phyloP scores from a whole-genome alignment of 2,329 filamentous ascomycete genomes.

The Pyrenophora graminea region DNA sequence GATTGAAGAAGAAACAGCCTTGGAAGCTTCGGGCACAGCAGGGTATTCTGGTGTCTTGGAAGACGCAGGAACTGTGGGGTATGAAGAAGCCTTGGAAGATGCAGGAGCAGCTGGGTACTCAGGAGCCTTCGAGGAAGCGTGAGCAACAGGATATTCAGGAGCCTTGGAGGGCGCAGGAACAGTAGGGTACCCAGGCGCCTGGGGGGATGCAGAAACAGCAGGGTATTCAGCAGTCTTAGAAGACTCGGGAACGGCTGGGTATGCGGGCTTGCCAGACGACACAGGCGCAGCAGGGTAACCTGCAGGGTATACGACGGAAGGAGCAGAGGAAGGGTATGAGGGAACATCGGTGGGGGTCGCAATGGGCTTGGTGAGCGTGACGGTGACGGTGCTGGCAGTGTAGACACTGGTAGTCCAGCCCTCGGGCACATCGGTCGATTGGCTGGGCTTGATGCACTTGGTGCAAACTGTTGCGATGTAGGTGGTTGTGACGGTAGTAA shows the following conservation, averaged over 20 bases:
- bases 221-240: constrained; percentile 4
- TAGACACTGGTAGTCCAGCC: constrained; percentile 42
- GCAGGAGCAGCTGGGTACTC: constrained; percentile 1
- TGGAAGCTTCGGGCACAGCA: background rate
- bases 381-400: constrained; percentile 35
- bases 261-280: constrained; percentile 11
- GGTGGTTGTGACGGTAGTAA: constrained; percentile 39
- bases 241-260: constrained; percentile 8
- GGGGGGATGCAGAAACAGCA: constrained; percentile 1
- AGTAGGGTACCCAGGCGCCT: constrained; percentile 3
- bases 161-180: background rate
- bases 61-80: constrained; percentile 7
- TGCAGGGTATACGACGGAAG: constrained; percentile 11
- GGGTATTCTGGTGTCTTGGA: constrained; percentile 3
- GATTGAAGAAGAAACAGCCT: background rate
- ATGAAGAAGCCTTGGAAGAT: background rate
- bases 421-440: constrained; percentile 26
- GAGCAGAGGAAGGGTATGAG: constrained; percentile 15
- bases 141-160: constrained; percentile 5
- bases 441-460: constrained; percentile 25
- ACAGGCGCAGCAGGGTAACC: constrained; percentile 14
- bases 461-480: constrained; percentile 37
- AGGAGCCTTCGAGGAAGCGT: constrained; percentile 1
- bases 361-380: constrained; percentile 40
- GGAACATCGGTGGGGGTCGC: constrained; percentile 23